phyloP scores from a whole-genome alignment of 202 grass and related monocot genomes.

The Bolboschoenoplectus hybrid region DNA sequence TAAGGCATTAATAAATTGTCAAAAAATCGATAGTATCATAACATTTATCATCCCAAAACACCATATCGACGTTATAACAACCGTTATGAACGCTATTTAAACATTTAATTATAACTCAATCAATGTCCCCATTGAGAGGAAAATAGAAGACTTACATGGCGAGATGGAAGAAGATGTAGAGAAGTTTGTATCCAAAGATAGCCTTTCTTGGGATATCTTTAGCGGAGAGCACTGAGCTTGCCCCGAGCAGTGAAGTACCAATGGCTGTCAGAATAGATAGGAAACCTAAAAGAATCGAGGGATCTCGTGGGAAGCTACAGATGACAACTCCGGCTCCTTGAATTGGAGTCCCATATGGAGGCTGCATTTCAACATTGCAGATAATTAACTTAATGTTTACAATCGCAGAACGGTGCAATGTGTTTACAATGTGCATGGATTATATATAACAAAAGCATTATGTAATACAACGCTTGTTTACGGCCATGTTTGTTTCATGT shows the following conservation, averaged over 20 bases:
- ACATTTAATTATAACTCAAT: background rate
- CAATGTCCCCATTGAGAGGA: background rate
- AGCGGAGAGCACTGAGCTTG: conserved; percentile 48
- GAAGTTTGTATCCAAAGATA: conserved; percentile 42
- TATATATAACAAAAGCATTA: conserved; percentile 19
- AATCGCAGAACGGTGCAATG: background rate
- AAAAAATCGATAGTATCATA: no score
- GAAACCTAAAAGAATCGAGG: conserved; percentile 37
- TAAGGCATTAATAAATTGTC: no score
- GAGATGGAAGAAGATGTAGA: conserved; percentile 58
- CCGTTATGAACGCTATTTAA: no score
- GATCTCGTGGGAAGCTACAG: conserved; percentile 55
- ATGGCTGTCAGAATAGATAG: conserved; percentile 40
- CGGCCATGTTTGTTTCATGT: background rate
- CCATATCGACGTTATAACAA: no score
- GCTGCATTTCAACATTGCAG: conserved; percentile 32
- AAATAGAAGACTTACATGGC: conserved; percentile 45
- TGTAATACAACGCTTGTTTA: background rate
- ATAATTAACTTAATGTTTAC: background rate
- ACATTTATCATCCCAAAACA: no score
- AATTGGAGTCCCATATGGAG: conserved; percentile 47
- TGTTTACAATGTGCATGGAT: background rate
- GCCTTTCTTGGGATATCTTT: conserved; percentile 48
- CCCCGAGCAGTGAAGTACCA: conserved; percentile 37
- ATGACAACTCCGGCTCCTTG: conserved; percentile 46